Percentiles rank a stretch among this genome's conserved stretches.
These are phyloP conservation scores for Entophlyctis luteolus DNA, from an alignment of 192 early-diverging fungal genomes.

Conservation along the genomic window DNA sequence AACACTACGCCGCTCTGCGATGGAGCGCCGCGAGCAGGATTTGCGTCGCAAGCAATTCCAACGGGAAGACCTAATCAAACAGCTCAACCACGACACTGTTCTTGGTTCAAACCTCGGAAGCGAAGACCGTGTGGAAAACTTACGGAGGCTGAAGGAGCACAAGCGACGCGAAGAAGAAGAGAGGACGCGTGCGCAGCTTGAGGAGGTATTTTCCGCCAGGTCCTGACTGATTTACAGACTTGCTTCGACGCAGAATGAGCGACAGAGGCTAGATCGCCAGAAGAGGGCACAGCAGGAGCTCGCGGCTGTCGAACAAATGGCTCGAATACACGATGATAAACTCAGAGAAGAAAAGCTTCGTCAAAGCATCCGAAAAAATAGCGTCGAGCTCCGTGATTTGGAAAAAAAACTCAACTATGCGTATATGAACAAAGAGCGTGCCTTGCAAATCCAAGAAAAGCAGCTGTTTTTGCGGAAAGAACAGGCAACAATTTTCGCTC, in stretches of 20 bases:
- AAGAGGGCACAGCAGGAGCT: conserved; percentile 29
- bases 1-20: conserved; percentile 58
- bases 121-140: conserved; percentile 42
- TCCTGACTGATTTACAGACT: no score
- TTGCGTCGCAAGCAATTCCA: conserved; percentile 37
- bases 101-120: conserved; percentile 31
- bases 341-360: conserved; percentile 49
- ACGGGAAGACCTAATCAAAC: conserved; percentile 44
- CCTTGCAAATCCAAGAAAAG: conserved; percentile 54
- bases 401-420: conserved; percentile 62
- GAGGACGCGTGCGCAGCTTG: conserved; percentile 26
- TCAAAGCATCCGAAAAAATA: conserved; percentile 54
- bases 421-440: conserved; percentile 60
- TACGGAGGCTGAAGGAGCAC: conserved; percentile 36
- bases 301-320: conserved; percentile 32
- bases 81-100: conserved; percentile 42
- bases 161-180: conserved; percentile 33
- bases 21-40: conserved; percentile 45
- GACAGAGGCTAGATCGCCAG: conserved; percentile 27
- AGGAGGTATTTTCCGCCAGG: conserved; percentile 44
- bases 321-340: conserved; percentile 31
- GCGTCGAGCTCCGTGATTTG: conserved; percentile 51
- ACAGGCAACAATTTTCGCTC: conserved; percentile 16
- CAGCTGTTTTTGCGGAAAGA: conserved; percentile 28
- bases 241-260: conserved; percentile 19